Base-by-base conservation (phyloP, 352 stramenopile species). In the Aphanomyces invadans region DNA sequence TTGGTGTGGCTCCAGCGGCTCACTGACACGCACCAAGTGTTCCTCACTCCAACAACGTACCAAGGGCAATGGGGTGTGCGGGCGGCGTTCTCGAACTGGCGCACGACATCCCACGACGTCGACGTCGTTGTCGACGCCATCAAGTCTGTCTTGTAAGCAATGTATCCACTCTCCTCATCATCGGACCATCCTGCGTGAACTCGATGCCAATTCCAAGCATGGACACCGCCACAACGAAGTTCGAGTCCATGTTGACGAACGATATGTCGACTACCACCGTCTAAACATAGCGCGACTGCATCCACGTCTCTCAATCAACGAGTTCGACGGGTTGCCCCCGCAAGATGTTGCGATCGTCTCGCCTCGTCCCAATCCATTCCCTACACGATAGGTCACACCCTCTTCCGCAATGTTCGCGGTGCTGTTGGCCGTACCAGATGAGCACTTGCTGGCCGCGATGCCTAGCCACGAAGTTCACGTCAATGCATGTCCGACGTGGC, bases 371-470 rank as follows among this genome's bases (percentile, higher is more conserved):
- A 33, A 67, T 31, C 60, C 60, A 67, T 33, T 67, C 60, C 60
- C 60, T 67, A 64, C 5, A 33, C 29, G 26, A 17, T n/a, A 51
- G 7, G n/a, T 53, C 29, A 29, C 46, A 28, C n/a, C n/a, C n/a
- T n/a, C n/a, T n/a, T n/a, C n/a, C n/a, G n/a, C n/a, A n/a, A n/a
- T n/a, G n/a, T n/a, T n/a, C n/a, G n/a, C n/a, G n/a, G n/a, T n/a
- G n/a, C n/a, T n/a, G n/a, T n/a, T n/a, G n/a, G n/a, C n/a, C 26
- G 49, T 59, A 67, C 60, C 60, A 67, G 17, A 67, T 33, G 21
- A 67, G 49, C 23, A 67, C 60, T 67, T 67, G 60, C 17, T 67
- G 60, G 32, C 60, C 60, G 2, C 60, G 60, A 28, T 67, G 33
- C 12, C 60, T 67, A 57, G 12, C 0, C 9, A 36, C 52, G 32